These are phyloP conservation scores for Peziza echinospora DNA, from an alignment of 495 filamentous ascomycete species.

Conservation along the genomic window DNA sequence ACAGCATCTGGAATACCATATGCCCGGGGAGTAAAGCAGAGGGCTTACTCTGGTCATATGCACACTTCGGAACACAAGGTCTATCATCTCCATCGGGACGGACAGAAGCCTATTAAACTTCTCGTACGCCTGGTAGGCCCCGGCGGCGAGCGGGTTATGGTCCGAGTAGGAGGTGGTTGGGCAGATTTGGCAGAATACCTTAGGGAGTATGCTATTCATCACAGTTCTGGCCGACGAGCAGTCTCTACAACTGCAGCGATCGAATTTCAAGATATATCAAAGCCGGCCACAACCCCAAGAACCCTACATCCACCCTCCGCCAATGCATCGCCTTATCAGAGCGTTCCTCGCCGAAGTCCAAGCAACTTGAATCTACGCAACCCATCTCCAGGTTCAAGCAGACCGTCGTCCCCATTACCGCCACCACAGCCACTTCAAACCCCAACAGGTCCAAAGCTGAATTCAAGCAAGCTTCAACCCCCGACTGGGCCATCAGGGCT, in stretches of 20 bases:
- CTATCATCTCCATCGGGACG: slow-evolving; percentile 75
- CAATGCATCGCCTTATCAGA: not conserved
- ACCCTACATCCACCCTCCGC: not conserved
- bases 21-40: slow-evolving; percentile 3
- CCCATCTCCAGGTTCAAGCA: slow-evolving; percentile 8
- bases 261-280: slow-evolving; percentile 32
- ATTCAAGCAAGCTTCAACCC: not conserved
- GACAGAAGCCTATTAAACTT: slow-evolving; percentile 70
- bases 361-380: slow-evolving; percentile 5
- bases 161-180: slow-evolving; percentile 91
- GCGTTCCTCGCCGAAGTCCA: not conserved
- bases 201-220: slow-evolving; percentile 78
- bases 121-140: slow-evolving; percentile 84
- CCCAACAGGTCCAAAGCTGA: not conserved
- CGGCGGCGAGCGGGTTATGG: slow-evolving; percentile 83
- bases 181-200: slow-evolving; percentile 85
- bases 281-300: not conserved
- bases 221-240: slow-evolving; percentile 29
- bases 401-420: slow-evolving; percentile 9
- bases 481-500: not conserved
- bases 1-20: slow-evolving; percentile 17
- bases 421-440: not conserved
- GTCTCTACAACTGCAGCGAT: slow-evolving; percentile 7
- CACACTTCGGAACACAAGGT: slow-evolving; percentile 54
- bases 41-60: slow-evolving; percentile 45